phyloP scores from a whole-genome alignment of 2,329 filamentous ascomycete species.

The Paecilomyces formosus region DNA sequence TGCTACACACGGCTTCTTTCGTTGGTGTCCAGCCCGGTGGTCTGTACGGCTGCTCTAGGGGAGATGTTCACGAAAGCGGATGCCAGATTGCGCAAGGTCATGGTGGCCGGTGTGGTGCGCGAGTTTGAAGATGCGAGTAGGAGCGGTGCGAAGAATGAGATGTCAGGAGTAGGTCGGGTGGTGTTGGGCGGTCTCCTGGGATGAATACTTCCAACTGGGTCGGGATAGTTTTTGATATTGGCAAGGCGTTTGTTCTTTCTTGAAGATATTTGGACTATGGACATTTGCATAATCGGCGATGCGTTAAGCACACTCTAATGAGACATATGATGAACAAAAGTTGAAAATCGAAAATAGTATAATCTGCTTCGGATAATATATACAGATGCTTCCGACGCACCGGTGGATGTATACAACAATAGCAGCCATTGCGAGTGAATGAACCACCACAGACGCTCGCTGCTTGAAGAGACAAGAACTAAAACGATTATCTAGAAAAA shows the following conservation, averaged over 20 bases:
- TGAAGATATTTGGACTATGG: not conserved
- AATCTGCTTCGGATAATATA: not conserved
- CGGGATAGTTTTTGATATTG: not conserved
- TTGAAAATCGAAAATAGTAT: not conserved
- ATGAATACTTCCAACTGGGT: conserved; percentile 7
- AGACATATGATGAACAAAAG: not conserved
- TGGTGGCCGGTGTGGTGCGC: conserved; percentile 76
- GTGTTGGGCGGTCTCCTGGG: conserved; percentile 78
- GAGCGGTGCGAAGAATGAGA: conserved; percentile 66
- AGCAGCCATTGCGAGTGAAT: not conserved
- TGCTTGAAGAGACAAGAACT: not conserved
- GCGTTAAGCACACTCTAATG: not conserved
- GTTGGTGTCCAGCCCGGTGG: conserved; percentile 66
- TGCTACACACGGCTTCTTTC: conserved; percentile 73
- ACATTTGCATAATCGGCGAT: not conserved
- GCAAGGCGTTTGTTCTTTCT: not conserved
- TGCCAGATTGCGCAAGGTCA: conserved; percentile 74
- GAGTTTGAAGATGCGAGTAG: conserved; percentile 90
- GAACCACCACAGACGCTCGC: not conserved
- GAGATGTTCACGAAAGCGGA: conserved; percentile 91
- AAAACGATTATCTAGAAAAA: not conserved
- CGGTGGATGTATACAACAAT: not conserved
- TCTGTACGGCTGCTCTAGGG: conserved; percentile 62
- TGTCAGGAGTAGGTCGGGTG: conserved; percentile 79
- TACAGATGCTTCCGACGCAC: not conserved